Evolutionary conservation across 192 early-diverging fungal species (phyloP), one percentile per base, ranked within the genome.

Genomic region (Gonapodya sp.): DNA sequence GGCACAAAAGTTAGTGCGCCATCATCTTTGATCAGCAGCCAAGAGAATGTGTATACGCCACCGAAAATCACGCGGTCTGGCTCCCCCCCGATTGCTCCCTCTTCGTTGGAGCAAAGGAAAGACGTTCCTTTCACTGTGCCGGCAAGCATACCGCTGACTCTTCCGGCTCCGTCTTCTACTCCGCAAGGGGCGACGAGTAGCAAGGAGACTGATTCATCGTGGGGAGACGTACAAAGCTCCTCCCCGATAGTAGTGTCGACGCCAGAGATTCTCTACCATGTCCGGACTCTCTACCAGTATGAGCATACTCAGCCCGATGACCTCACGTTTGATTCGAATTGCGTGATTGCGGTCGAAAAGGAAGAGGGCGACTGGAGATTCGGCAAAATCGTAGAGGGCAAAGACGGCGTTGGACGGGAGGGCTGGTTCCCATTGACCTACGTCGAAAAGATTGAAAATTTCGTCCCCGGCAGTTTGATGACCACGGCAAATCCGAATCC

Each of bases 341-440:
- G 90, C 64, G 80, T 91, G 30, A 78, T 93, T 33, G 81, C 84
- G 33, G 91, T 92, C 24, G 86, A 90, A 83, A 84, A 86, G 64
- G 90, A 93, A 81, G 83, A 91, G 35, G 89, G 90, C 36, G 92
- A 93, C 36, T 93, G 92, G 92, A 86, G 90, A 79, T 91, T 84
- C 84, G 92, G 92, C 34, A 85, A 81, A 64, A 82, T 82, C n/a
- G 87, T 84, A 73, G 81, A 84, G 1, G 83, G 82, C 1, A 64
- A 64, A 24, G 80, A 86, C 0, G 81, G 82, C 75, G 46, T 64
- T 64, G 46, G 46, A 24, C 46, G 46, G 8, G 80, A 79, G 46
- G 92, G 92, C 1, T 93, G 88, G 86, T 91, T 93, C 82, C 92
- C 92, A 74, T 84, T 83, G 32, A 88, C 83, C 32, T 93, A 89